Base-by-base conservation (phyloP, 495 filamentous ascomycete genomes). In the Tuber magnatum region DNA sequence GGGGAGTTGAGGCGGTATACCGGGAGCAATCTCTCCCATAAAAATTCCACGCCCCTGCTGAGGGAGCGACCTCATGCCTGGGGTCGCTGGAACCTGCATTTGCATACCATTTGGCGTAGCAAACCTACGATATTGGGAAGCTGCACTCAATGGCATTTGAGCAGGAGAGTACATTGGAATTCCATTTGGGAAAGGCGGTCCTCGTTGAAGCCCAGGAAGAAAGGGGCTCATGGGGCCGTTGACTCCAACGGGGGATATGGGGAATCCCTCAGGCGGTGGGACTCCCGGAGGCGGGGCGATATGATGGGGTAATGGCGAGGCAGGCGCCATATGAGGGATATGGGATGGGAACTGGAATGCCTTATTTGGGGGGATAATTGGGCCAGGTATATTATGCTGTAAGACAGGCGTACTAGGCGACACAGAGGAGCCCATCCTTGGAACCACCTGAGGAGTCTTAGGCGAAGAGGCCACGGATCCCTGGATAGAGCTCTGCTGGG, bases 401-500 rank as follows among this genome's bases (percentile, higher is more conserved):
- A 88, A 86, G 56, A 86, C 86, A 65, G 87, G 82, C 10, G 88
- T 87, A 77, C 86, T 87, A 39, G 92, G 92, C 38, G 92, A 92
- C 43, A 87, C 87, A 65, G 90, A 89, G 72, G 91, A 89, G 81
- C 89, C 91, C 20, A 87, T 83, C 48, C 83, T 86, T 78, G 77
- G 86, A 81, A 82, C 87, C 82, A 80, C 86, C 83, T 84, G 88
- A 32, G 85, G 86, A 51, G 85, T 90, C 83, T 87, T 92, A 68
- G 89, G 92, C 71, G 91, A 92, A 14, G 89, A 92, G 65, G 84
- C 87, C 81, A 88, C 89, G 38, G 92, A 92, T 69, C 89, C 93
- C 82, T 97, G 93, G 71, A 88, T 90, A 28, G 92, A 91, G 43
- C 89, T 92, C 83, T 97, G 93, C 73, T 94, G 92, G 22, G 94